A percentile compares a stretch with the other conserved stretches of the same genome.
These are phyloP conservation scores for Ophiocordyceps camponoti-saundersi DNA, from an alignment of 2,329 filamentous ascomycete species.

Conservation along the genomic window DNA sequence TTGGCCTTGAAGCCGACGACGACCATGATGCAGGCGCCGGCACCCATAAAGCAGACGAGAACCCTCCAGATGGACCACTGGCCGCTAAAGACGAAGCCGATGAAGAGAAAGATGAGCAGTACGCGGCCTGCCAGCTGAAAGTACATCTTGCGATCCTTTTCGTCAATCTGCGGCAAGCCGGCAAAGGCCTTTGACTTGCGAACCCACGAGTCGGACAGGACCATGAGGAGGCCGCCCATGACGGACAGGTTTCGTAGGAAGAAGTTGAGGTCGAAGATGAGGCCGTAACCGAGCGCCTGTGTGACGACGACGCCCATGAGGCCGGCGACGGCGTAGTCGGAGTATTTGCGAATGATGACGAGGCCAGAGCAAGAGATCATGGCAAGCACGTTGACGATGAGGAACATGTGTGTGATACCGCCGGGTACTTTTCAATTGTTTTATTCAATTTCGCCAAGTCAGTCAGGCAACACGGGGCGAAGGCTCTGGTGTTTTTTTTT, in stretches of 20 bases:
- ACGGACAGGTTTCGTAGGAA: conserved; percentile 98
- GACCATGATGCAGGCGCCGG: conserved; percentile 93
- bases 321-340: conserved; percentile 79
- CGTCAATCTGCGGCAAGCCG: conserved; percentile 81
- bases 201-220: conserved; percentile 94
- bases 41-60: conserved; percentile 66
- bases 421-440: conserved; percentile 46
- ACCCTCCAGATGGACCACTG: conserved; percentile 84
- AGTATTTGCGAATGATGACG: conserved; percentile 84
- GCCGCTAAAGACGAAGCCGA: conserved; percentile 91
- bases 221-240: conserved; percentile 94
- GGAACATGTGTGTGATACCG: conserved; percentile 83
- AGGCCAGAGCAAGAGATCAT: conserved; percentile 72
- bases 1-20: conserved; percentile 99
- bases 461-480: background rate
- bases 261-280: conserved; percentile 99
- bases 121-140: conserved; percentile 95
- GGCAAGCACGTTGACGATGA: conserved; percentile 74
- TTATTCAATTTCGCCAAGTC: too few relatives aligned
- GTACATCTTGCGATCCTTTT: conserved; percentile 99
- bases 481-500: background rate
- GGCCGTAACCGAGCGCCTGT: conserved; percentile 88
- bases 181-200: conserved; percentile 95
- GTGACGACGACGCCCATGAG: conserved; percentile 82
- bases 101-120: conserved; percentile 90